Evolutionary conservation across 106 monocot genomes (phyloP).

Genomic region (Ottelia alismoides): DNA sequence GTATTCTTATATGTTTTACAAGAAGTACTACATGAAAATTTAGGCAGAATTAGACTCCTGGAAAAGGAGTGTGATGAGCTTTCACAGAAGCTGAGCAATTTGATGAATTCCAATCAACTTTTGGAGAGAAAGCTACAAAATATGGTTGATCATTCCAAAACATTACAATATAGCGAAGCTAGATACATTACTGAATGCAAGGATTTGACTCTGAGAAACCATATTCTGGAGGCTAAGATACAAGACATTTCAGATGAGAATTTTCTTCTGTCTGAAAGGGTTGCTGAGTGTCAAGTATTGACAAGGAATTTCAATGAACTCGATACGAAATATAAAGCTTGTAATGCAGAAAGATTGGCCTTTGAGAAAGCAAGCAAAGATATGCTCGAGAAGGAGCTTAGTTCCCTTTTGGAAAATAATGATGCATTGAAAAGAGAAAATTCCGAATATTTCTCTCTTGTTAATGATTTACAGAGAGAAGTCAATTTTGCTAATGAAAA

Average conservation of each 20-base stretch:
- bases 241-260: slow-evolving; percentile 41
- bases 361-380: slow-evolving; percentile 23
- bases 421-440: slow-evolving; percentile 36
- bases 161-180: slow-evolving; percentile 31
- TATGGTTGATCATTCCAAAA: slow-evolving; percentile 31
- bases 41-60: slow-evolving; percentile 20
- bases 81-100: slow-evolving; percentile 29
- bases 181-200: slow-evolving; percentile 38
- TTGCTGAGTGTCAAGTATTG: slow-evolving; percentile 35
- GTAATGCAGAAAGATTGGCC: slow-evolving; percentile 35
- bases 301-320: slow-evolving; percentile 16
- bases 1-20: slow-evolving; percentile 49
- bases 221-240: slow-evolving; percentile 44
- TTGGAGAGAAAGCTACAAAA: slow-evolving; percentile 27
- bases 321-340: slow-evolving; percentile 36
- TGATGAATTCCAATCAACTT: slow-evolving; percentile 29
- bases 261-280: slow-evolving; percentile 27
- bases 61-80: slow-evolving; percentile 30
- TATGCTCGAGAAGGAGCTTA: background rate
- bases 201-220: slow-evolving; percentile 36
- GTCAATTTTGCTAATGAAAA: slow-evolving; percentile 25
- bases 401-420: background rate
- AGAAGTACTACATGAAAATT: slow-evolving; percentile 36
- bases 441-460: slow-evolving; percentile 19
- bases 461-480: slow-evolving; percentile 30